Evolutionary conservation across 345 rosid genomes (phyloP).

Genomic region (Sonneratia alba): DNA sequence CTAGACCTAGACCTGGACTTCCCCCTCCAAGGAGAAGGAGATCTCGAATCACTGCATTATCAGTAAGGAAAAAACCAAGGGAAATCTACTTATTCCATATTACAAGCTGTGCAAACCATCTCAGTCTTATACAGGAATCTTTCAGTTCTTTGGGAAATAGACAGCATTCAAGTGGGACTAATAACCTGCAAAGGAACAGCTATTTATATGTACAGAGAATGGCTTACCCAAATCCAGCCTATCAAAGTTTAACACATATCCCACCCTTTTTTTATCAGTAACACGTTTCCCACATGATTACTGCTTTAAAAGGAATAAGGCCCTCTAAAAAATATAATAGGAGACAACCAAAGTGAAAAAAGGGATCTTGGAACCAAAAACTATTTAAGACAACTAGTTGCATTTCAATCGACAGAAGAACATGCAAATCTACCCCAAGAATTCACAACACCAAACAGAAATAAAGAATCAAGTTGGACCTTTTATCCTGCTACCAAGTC

Average conservation of each 20-base stretch:
- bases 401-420: no score
- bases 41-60: slow-evolving; percentile 41
- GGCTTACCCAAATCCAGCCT: background rate
- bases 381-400: no score
- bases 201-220: no score
- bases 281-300: background rate
- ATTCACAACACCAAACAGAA: no score
- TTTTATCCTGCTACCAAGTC: no score
- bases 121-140: background rate
- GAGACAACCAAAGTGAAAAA: no score
- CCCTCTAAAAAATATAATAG: background rate
- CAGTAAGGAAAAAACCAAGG: background rate
- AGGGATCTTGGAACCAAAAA: no score
- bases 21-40: slow-evolving; percentile 66
- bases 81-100: background rate
- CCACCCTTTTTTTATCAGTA: no score
- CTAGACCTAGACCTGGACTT: slow-evolving; percentile 34
- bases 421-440: no score
- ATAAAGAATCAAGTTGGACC: no score
- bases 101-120: background rate
- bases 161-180: background rate
- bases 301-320: background rate
- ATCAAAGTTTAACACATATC: background rate
- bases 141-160: background rate
- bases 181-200: background rate